These are phyloP conservation scores for Corniculantispora saksenae DNA, from an alignment of 2,329 filamentous ascomycete species.

Conservation along the genomic window DNA sequence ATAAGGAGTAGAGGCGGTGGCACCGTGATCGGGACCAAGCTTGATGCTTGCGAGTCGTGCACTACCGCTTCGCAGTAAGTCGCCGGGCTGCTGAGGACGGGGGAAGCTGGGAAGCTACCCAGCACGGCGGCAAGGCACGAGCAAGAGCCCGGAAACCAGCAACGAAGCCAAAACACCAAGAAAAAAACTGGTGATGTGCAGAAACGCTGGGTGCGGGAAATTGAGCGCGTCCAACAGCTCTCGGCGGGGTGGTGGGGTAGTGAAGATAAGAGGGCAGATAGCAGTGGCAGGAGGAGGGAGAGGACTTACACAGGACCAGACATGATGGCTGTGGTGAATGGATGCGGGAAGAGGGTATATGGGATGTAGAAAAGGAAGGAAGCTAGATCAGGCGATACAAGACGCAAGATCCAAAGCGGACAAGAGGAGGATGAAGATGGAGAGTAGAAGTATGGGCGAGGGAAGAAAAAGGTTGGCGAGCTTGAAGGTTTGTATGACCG, in stretches of 20 bases:
- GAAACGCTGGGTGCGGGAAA: slow-evolving; percentile 19
- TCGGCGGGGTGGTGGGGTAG: slow-evolving; percentile 20
- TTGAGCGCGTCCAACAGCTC: slow-evolving; percentile 15
- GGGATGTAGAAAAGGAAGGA: background rate
- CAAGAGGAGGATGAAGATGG: slow-evolving; percentile 4
- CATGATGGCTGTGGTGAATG: slow-evolving; percentile 48
- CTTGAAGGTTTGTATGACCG: slow-evolving; percentile 13
- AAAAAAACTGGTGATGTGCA: slow-evolving; percentile 16
- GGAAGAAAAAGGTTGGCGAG: slow-evolving; percentile 11
- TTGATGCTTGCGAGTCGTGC: slow-evolving; percentile 74
- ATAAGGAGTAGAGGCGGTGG: slow-evolving; percentile 32
- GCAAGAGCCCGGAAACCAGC: background rate
- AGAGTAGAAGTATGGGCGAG: slow-evolving; percentile 12
- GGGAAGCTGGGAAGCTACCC: slow-evolving; percentile 26
- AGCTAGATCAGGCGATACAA: background rate
- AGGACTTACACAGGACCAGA: slow-evolving; percentile 68
- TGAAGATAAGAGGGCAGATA: slow-evolving; percentile 28
- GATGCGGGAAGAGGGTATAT: background rate
- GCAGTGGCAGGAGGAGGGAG: slow-evolving; percentile 23
- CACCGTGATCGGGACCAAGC: slow-evolving; percentile 60
- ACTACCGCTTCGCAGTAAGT: slow-evolving; percentile 47
- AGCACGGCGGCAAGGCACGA: slow-evolving; percentile 18
- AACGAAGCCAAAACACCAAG: slow-evolving; percentile 14
- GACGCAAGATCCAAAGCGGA: slow-evolving; percentile 5
- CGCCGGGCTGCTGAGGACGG: background rate